Base-by-base conservation (phyloP, 345 rosid species). In the Moricandia arvensis region DNA sequence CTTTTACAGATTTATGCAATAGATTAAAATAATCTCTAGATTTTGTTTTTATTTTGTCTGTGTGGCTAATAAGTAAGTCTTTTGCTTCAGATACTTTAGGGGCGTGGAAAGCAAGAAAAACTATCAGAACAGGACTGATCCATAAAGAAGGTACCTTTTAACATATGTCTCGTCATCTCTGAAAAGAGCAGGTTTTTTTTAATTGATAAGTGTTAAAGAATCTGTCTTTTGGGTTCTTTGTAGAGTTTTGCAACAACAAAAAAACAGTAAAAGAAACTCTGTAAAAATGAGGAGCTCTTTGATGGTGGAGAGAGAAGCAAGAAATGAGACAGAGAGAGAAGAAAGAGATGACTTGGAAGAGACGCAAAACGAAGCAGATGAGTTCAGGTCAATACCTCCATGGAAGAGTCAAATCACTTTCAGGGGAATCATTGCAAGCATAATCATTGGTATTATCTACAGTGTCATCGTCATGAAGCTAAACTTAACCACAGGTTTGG, bases 391-490 rank as follows among this genome's bases (percentile, higher is more conserved):
- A 73, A 80, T 83, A 27, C 82, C 88, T 15, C 93, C 97, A 17
- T 94, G 98, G 97, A 85, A 72, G 69, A 81, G 75, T 61, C 97
- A 94, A 66, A 86, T 94, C 16, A 91, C 98, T 17, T 0, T 83
- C 5, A 77, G 98, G 79, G 98, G 98, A 71, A 55, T 94, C 8
- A 10, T 91, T 63, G 90, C 93, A 12, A 89, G 98, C 66, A 21
- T 88, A 63, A 77, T 59, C 3, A 91, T 94, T 74, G 98, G 98
- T 16, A 66, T 82, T 59, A 81, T 94, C 21, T 94, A 90, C 82
- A 91, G 97, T 80, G 87, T 94, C 43, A 90, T 94, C 15, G 97
- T 91, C 11, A 91, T 79, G 95, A 94, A 94, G 80, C 85, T 94
- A 62, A 91, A 89, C 79, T 81, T 94, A 29, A 94, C 97, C 34